These are phyloP conservation scores for Zygosaccharomyces rouxii DNA, from an alignment of 805 yeast genomes.

Conservation along the genomic window DNA sequence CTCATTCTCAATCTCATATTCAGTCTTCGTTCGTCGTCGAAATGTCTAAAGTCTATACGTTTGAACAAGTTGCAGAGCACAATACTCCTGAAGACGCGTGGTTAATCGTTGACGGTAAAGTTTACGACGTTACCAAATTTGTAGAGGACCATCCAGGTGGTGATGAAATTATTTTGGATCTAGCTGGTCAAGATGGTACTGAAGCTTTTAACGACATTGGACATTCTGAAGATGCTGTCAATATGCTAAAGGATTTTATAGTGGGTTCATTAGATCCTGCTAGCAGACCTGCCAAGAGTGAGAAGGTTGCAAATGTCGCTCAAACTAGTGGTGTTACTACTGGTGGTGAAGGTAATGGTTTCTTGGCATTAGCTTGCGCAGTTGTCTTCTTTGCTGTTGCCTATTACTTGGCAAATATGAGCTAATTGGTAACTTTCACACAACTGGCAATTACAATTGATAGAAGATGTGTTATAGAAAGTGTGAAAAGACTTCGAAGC, in stretches of 20 bases:
- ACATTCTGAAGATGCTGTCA: slow-evolving; percentile 94
- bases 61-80: slow-evolving; percentile 69
- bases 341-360: slow-evolving; percentile 65
- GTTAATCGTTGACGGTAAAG: slow-evolving; percentile 78
- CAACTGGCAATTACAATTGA: not conserved
- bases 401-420: slow-evolving; percentile 21
- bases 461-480: slow-evolving; percentile 6
- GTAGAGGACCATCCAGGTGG: slow-evolving; percentile 70
- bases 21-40: not conserved
- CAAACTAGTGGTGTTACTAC: slow-evolving; percentile 39
- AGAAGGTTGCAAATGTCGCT: slow-evolving; percentile 38
- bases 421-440: not conserved
- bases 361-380: slow-evolving; percentile 77
- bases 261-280: slow-evolving; percentile 78
- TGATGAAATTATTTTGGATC: slow-evolving; percentile 70
- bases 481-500: not conserved
- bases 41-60: slow-evolving; percentile 52
- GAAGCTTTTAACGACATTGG: slow-evolving; percentile 87
- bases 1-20: too few species aligned
- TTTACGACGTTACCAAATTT: slow-evolving; percentile 72
- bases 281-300: slow-evolving; percentile 35
- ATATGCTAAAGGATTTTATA: slow-evolving; percentile 58
- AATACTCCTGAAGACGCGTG: slow-evolving; percentile 73
- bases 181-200: slow-evolving; percentile 83
- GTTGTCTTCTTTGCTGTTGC: slow-evolving; percentile 37